Evolutionary conservation across 352 stramenopile genomes (phyloP).

Genomic region (Globisporangium cystogenes): DNA sequence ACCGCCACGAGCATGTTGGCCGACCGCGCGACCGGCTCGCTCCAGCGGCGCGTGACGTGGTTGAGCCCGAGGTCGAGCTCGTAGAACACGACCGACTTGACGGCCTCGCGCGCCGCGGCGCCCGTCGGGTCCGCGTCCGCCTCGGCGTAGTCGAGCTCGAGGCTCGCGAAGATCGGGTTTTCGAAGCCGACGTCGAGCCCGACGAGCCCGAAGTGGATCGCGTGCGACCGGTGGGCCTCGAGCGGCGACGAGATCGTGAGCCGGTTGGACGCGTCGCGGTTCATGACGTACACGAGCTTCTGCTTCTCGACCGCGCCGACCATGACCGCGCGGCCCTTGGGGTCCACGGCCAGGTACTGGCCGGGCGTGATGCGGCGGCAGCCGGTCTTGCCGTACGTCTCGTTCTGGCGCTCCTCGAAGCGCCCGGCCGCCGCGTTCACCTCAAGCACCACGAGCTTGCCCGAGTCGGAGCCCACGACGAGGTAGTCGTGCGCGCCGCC

Average conservation of each 20-base stretch:
- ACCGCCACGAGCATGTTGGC: conserved; percentile 94
- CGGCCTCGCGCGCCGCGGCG: conserved; percentile 46
- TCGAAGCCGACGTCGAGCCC: conserved; percentile 98
- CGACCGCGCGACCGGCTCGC: conserved; percentile 76
- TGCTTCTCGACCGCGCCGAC: conserved; percentile 97
- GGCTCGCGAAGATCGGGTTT: conserved; percentile 97
- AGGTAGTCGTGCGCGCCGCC: conserved; percentile 93
- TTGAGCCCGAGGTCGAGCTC: conserved; percentile 99
- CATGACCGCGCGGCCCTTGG: conserved; percentile 96
- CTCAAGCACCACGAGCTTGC: conserved; percentile 94
- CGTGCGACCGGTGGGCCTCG: conserved; percentile 96
- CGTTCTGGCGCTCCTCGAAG: conserved; percentile 87
- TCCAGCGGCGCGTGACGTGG: conserved; percentile 97
- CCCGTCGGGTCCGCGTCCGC: conserved; percentile 80
- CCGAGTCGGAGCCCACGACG: conserved; percentile 94
- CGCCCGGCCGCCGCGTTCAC: conserved; percentile 79
- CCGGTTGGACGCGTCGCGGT: conserved; percentile 91
- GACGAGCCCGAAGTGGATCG: conserved; percentile 93
- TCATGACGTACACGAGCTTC: conserved; percentile 99
- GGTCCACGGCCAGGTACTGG: conserved; percentile 97
- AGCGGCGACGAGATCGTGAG: conserved; percentile 97
- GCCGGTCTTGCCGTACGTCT: conserved; percentile 96
- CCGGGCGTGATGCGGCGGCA: conserved; percentile 96
- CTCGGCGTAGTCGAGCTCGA: conserved; percentile 96
- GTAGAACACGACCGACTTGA: conserved; percentile 98